These are phyloP conservation scores for Cetraspora pellucida DNA, from an alignment of 192 early-diverging fungal genomes.

Conservation along the genomic window DNA sequence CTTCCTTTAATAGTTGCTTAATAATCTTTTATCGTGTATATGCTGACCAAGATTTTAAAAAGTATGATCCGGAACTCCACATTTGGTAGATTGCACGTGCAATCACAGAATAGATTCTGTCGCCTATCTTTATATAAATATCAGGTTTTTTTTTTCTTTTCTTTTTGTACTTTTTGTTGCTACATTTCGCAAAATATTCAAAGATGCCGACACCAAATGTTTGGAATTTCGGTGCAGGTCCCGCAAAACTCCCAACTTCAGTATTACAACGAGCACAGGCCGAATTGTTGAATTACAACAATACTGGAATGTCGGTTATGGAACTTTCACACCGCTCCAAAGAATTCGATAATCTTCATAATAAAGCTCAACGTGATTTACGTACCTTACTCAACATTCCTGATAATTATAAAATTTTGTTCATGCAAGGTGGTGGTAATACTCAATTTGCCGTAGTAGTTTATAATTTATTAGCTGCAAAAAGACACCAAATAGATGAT, in stretches of 20 bases:
- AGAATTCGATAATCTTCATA: slow-evolving; percentile 76
- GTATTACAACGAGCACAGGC: slow-evolving; percentile 84
- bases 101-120: no score
- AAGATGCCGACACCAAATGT: slow-evolving; percentile 40
- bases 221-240: slow-evolving; percentile 90
- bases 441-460: slow-evolving; percentile 89
- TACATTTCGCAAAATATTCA: no score
- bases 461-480: slow-evolving; percentile 84
- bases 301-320: slow-evolving; percentile 88
- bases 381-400: slow-evolving; percentile 78
- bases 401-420: slow-evolving; percentile 86
- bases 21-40: no score
- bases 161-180: no score
- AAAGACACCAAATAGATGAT: slow-evolving; percentile 36
- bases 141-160: no score
- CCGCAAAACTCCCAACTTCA: slow-evolving; percentile 79
- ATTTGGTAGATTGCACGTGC: no score
- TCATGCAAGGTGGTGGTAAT: slow-evolving; percentile 95
- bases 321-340: slow-evolving; percentile 94
- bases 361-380: slow-evolving; percentile 73
- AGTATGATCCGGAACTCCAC: no score
- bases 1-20: no score
- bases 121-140: no score
- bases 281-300: slow-evolving; percentile 82
- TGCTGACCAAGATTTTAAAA: no score